Percentiles rank a stretch among this genome's conserved stretches.
These are phyloP conservation scores for Globisporangium lucens DNA, from an alignment of 352 stramenopile genomes.

Conservation along the genomic window DNA sequence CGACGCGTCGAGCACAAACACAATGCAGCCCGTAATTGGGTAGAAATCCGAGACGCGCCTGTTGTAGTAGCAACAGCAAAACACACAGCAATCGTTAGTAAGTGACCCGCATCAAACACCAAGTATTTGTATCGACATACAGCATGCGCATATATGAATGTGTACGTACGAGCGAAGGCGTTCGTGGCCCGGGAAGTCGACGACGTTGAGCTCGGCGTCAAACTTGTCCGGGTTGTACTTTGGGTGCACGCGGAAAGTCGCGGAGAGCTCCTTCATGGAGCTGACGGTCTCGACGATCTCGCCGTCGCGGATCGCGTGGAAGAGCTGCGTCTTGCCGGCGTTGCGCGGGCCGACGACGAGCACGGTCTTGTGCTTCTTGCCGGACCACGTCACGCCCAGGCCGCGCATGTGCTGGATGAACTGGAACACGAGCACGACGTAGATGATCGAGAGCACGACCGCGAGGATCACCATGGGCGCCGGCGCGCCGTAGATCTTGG, in stretches of 20 bases:
- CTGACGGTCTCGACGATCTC: constrained; percentile 70
- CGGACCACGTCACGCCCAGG: constrained; percentile 56
- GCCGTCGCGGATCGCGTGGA: constrained; percentile 73
- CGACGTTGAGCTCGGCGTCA: constrained; percentile 60
- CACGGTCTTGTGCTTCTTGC: constrained; percentile 73
- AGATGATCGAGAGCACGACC: constrained; percentile 36
- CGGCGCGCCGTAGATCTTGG: constrained; percentile 58
- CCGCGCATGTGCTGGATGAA: constrained; percentile 70
- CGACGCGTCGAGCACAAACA: constrained; percentile 74
- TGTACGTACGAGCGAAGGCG: constrained; percentile 61
- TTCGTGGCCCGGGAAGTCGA: constrained; percentile 83
- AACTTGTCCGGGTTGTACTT: constrained; percentile 73
- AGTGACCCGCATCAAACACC: background rate
- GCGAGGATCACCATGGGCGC: constrained; percentile 56
- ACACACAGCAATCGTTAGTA: background rate
- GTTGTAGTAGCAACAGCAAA: constrained; percentile 12
- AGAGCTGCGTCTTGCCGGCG: constrained; percentile 81
- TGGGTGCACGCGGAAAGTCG: constrained; percentile 58
- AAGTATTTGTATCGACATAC: background rate
- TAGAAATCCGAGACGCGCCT: constrained; percentile 76
- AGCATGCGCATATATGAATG: constrained; percentile 5
- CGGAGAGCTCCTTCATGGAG: constrained; percentile 83
- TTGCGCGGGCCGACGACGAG: constrained; percentile 62
- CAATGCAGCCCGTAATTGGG: constrained; percentile 60
- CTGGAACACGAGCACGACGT: constrained; percentile 52